A percentile compares a stretch with the other conserved stretches of the same genome.
phyloP scores from a whole-genome alignment of 257 asterid genomes.

The Forsythia suspensa region DNA sequence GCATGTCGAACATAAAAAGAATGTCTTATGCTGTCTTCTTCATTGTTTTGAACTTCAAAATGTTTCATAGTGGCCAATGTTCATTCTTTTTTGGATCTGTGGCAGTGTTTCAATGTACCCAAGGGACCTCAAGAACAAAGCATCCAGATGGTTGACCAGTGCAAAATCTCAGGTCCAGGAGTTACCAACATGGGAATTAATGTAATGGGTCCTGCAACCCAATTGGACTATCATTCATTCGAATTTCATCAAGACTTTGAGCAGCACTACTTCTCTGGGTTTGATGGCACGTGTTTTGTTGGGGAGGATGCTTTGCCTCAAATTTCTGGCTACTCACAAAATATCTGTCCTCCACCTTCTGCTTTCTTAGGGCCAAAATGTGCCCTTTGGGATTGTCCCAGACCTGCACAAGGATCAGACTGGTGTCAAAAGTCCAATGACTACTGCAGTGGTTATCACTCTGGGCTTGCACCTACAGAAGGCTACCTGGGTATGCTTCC shows the following conservation, averaged over 20 bases:
- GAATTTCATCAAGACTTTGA: slow-evolving; percentile 68
- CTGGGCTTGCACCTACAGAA: slow-evolving; percentile 78
- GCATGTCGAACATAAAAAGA: neutral
- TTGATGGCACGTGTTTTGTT: slow-evolving; percentile 46
- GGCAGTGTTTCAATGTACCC: slow-evolving; percentile 53
- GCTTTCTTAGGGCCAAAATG: slow-evolving; percentile 97
- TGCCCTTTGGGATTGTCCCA: slow-evolving; percentile 92
- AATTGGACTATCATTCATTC: slow-evolving; percentile 52
- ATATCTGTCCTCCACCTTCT: slow-evolving; percentile 82
- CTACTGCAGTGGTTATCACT: slow-evolving; percentile 56
- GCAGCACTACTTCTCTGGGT: slow-evolving; percentile 56
- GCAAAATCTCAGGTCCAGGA: slow-evolving; percentile 51
- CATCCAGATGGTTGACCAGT: slow-evolving; percentile 56
- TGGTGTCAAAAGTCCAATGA: slow-evolving; percentile 60
- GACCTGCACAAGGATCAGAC: slow-evolving; percentile 53
- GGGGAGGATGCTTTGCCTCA: slow-evolving; percentile 58
- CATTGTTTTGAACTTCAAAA: neutral
- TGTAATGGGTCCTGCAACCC: slow-evolving; percentile 46
- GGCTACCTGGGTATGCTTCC: slow-evolving; percentile 81
- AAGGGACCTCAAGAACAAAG: slow-evolving; percentile 58
- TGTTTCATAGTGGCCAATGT: neutral
- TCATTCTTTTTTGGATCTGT: slow-evolving; percentile 1
- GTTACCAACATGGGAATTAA: slow-evolving; percentile 49
- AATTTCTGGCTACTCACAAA: slow-evolving; percentile 51
- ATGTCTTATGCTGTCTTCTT: neutral